Evolutionary conservation across 352 stramenopile species (phyloP).

Genomic region (Globisporangium sylvaticum): DNA sequence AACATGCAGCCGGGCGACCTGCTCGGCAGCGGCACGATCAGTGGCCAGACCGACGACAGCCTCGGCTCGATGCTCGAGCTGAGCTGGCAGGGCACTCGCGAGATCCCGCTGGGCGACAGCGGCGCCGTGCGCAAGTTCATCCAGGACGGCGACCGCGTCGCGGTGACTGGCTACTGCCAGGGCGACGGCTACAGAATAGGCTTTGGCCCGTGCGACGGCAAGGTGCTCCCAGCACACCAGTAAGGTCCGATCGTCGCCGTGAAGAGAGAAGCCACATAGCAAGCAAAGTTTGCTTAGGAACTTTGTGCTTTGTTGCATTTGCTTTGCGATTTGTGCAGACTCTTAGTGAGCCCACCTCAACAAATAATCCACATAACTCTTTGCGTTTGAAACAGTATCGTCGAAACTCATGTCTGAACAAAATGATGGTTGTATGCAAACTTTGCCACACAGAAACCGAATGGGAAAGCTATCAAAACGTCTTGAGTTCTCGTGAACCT

Average conservation of each 20-base stretch:
- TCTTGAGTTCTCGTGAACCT: background rate
- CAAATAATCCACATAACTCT: background rate
- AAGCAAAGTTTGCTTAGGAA: too few relatives aligned
- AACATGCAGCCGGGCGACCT: slow-evolving; percentile 95
- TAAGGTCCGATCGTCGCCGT: slow-evolving; percentile 20
- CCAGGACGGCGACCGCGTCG: slow-evolving; percentile 92
- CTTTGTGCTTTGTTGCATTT: too few relatives aligned
- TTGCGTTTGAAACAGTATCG: background rate
- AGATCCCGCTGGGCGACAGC: slow-evolving; percentile 68
- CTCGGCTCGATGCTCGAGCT: slow-evolving; percentile 96
- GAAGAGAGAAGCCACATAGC: background rate
- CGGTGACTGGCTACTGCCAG: slow-evolving; percentile 91
- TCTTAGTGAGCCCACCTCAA: background rate
- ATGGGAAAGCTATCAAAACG: background rate
- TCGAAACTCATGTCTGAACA: background rate
- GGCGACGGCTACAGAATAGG: slow-evolving; percentile 91
- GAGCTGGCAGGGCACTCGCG: slow-evolving; percentile 91
- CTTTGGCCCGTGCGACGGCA: slow-evolving; percentile 92
- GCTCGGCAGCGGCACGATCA: slow-evolving; percentile 94
- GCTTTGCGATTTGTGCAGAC: background rate
- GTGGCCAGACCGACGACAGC: slow-evolving; percentile 77
- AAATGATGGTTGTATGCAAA: background rate
- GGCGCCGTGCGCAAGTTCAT: slow-evolving; percentile 92
- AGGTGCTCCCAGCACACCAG: slow-evolving; percentile 83
- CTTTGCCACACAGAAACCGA: background rate